Base-by-base conservation (phyloP, 1,284 basidiomycete genomes). In the Boletus semigastroideus region DNA sequence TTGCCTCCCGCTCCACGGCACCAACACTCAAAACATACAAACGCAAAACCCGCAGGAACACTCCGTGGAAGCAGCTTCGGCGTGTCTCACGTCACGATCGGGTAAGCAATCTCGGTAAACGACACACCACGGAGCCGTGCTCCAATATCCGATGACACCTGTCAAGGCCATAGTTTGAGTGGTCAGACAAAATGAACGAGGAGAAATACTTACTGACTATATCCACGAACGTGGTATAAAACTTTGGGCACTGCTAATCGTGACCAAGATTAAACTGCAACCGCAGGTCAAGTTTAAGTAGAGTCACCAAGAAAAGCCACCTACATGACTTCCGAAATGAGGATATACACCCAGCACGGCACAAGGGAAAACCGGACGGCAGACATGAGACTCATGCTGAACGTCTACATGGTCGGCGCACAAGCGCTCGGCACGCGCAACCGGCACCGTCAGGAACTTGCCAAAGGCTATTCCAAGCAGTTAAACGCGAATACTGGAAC, bases 321-420 rank as follows among this genome's bases (percentile, higher is more conserved):
- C 45, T 42, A 83, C 82, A 93, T 83, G n/a, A 79, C 86, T 20
- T 81, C 85, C 4, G 87, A 87, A 36, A 90, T 64, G 14, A 88
- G 58, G 4, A 90, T 80, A 59, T 87, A 80, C 33, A 90, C 72
- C 70, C 87, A 92, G 50, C 90, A 77, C 4, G 92, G 91, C 5
- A 92, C 72, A 34, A 72, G 68, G 17, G 75, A 68, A 53, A 82
- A 78, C 58, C 59, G 48, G 27, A 82, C 52, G 17, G 87, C 73
- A 11, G 87, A 78, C 79, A 90, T 87, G 57, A 88, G 78, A 54
- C 83, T 86, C 41, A 84, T 80, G 17, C 86, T 85, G 59, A 86
- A 87, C 4, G 84, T 84, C 64, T 92, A 92, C 79, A 91, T 87
- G 14, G 80, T 85, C 3, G 86, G 85, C 12, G 85, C 88, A 59